phyloP scores from a whole-genome alignment of 768 basidiomycete species.

The Naganishia vishniacii region DNA sequence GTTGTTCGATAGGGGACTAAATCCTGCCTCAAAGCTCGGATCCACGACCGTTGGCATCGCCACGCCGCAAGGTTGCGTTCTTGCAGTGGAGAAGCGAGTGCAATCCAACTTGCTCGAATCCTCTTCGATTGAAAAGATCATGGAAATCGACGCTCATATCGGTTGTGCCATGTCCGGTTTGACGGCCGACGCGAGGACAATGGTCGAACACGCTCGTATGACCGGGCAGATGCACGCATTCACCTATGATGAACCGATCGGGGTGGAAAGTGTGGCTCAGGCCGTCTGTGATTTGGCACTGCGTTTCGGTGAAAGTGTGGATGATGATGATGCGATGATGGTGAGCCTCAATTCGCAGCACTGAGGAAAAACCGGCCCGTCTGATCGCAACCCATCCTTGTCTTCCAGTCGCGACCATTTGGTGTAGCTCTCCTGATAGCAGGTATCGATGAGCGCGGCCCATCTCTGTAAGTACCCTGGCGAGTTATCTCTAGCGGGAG shows the following conservation, averaged over 20 bases:
- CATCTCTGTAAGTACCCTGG: slow-evolving; percentile 69
- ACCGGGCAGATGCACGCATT: slow-evolving; percentile 78
- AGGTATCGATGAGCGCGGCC: slow-evolving; percentile 92
- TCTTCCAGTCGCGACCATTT: slow-evolving; percentile 77
- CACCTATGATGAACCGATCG: slow-evolving; percentile 93
- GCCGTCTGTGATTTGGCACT: slow-evolving; percentile 96
- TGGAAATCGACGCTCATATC: slow-evolving; percentile 96
- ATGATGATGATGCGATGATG: slow-evolving; percentile 99
- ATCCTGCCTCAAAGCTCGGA: slow-evolving; percentile 62
- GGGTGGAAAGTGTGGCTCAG: slow-evolving; percentile 95
- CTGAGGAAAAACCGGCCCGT: background rate
- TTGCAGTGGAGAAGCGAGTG: slow-evolving; percentile 97
- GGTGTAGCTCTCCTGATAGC: slow-evolving; percentile 95
- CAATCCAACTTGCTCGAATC: slow-evolving; percentile 93
- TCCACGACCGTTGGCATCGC: slow-evolving; percentile 95
- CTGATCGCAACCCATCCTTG: background rate
- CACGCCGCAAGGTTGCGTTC: slow-evolving; percentile 81
- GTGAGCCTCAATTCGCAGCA: slow-evolving; percentile 43
- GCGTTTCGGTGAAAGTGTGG: slow-evolving; percentile 96
- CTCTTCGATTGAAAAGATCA: slow-evolving; percentile 96
- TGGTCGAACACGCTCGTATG: slow-evolving; percentile 98
- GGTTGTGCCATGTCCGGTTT: slow-evolving; percentile 95
- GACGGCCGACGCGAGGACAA: slow-evolving; percentile 95
- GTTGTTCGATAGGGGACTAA: background rate
- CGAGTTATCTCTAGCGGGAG: too few species aligned